Conservation (phyloP, 805 yeast genomes). For the Metschnikowia gelsemii region DNA sequence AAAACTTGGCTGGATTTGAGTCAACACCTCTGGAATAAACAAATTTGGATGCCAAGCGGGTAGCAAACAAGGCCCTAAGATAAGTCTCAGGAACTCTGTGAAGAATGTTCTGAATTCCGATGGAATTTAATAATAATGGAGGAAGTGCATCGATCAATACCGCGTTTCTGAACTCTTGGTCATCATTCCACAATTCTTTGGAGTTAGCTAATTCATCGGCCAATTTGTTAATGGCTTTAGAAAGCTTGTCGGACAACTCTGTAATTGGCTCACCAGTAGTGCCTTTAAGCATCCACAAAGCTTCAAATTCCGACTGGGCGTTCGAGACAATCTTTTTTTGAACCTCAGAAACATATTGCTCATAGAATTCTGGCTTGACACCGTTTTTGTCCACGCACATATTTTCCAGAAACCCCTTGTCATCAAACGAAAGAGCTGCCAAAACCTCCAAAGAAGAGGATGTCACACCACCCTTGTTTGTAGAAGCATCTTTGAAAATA, state of each 20-base stretch:
- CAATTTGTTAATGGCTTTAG: constrained; percentile 78
- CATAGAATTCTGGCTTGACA: constrained; percentile 68
- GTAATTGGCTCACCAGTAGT: constrained; percentile 62
- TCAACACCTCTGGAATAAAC: constrained; percentile 80
- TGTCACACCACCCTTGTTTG: constrained; percentile 98
- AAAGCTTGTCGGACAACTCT: constrained; percentile 77
- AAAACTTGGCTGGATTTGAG: constrained; percentile 75
- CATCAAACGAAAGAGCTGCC: constrained; percentile 90
- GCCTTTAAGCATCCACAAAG: constrained; percentile 76
- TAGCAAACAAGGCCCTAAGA: constrained; percentile 83
- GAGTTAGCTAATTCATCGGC: constrained; percentile 83
- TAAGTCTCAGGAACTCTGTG: constrained; percentile 83
- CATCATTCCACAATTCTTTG: constrained; percentile 81
- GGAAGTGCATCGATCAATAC: constrained; percentile 81
- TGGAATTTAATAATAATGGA: constrained; percentile 59
- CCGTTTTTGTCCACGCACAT: constrained; percentile 69
- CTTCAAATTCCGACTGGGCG: constrained; percentile 82
- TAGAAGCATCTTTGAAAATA: constrained; percentile 92
- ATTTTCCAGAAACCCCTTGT: constrained; percentile 69
- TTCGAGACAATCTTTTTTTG: constrained; percentile 73
- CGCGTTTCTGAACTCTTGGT: constrained; percentile 69
- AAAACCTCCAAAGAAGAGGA: constrained; percentile 93
- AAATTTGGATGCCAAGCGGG: constrained; percentile 78
- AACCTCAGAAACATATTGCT: constrained; percentile 79
- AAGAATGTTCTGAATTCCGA: constrained; percentile 67